A percentile compares a stretch with the other conserved stretches of the same genome.
These are phyloP conservation scores for Gossypium anomalum DNA, from an alignment of 345 rosid species.

Conservation along the genomic window DNA sequence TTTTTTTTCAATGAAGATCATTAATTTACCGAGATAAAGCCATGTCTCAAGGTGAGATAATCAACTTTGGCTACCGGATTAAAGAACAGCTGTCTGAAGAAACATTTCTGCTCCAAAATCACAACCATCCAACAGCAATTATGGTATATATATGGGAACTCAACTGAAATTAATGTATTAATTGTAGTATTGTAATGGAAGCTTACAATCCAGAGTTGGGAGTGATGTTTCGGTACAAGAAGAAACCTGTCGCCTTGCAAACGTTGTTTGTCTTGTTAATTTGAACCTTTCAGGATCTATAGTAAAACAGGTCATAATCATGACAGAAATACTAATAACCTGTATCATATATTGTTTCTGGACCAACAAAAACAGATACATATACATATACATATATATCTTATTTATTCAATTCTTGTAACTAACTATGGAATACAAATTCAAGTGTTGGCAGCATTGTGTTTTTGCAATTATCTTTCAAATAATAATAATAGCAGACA, in stretches of 20 bases:
- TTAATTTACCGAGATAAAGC: constrained; percentile 37
- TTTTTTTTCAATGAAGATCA: not conserved
- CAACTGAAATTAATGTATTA: not conserved
- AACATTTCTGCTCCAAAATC: constrained; percentile 31
- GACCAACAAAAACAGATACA: not conserved
- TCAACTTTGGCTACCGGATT: constrained; percentile 42
- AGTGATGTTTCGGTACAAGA: constrained; percentile 15
- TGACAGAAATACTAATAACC: not conserved
- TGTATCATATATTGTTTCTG: not conserved
- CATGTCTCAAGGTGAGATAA: constrained; percentile 38
- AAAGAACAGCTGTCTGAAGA: constrained; percentile 36
- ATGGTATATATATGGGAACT: not conserved
- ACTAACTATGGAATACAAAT: not conserved
- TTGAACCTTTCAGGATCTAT: constrained; percentile 26
- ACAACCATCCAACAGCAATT: not conserved
- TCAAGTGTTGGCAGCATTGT: not conserved
- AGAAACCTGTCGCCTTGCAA: constrained; percentile 25
- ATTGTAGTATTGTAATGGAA: not conserved
- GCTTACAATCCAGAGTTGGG: constrained; percentile 25
- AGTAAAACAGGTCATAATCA: not conserved
- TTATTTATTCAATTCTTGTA: not conserved
- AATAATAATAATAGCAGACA: not conserved
- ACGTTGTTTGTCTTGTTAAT: constrained; percentile 27
- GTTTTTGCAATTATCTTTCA: not conserved
- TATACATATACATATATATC: too few species aligned